phyloP scores from a whole-genome alignment of 208 protist genomes.

The Trypanosoma conorhini region DNA sequence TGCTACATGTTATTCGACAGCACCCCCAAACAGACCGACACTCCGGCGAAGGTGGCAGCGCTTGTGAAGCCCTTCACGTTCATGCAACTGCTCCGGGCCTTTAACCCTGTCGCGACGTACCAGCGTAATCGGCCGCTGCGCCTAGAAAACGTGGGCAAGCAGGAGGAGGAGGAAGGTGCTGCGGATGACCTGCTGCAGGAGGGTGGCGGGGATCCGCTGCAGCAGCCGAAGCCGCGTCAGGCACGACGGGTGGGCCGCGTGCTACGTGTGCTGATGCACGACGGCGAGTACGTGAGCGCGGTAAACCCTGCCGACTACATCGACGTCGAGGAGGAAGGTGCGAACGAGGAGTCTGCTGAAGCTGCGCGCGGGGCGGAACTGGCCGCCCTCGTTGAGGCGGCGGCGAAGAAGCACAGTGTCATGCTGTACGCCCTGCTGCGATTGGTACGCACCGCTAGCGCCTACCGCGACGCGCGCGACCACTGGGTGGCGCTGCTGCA shows the following conservation, averaged over 20 bases:
- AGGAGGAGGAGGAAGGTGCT: constrained; percentile 19
- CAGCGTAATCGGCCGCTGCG: constrained; percentile 43
- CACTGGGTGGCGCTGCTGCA: constrained; percentile 42
- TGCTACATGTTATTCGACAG: constrained; percentile 78
- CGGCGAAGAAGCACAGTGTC: constrained; percentile 60
- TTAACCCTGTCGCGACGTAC: constrained; percentile 80
- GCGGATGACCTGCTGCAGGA: constrained; percentile 23
- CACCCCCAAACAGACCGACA: constrained; percentile 64
- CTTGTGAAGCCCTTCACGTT: constrained; percentile 82
- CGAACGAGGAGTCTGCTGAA: constrained; percentile 34
- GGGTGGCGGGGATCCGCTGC: constrained; percentile 36
- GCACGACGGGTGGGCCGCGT: constrained; percentile 68
- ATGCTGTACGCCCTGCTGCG: constrained; percentile 67
- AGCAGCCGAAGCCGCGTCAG: constrained; percentile 68
- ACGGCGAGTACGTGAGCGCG: constrained; percentile 67
- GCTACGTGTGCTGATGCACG: constrained; percentile 58
- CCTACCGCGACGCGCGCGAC: constrained; percentile 74
- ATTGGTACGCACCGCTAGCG: constrained; percentile 53
- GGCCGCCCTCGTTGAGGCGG: constrained; percentile 34
- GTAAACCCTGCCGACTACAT: constrained; percentile 54
- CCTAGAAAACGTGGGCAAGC: constrained; percentile 39
- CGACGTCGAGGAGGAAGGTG: constrained; percentile 40
- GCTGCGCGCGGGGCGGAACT: constrained; percentile 39
- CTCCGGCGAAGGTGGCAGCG: constrained; percentile 69
- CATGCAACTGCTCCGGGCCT: constrained; percentile 67